These are phyloP conservation scores for Porcisia hertigi DNA, from an alignment of 208 protist species.

Conservation along the genomic window DNA sequence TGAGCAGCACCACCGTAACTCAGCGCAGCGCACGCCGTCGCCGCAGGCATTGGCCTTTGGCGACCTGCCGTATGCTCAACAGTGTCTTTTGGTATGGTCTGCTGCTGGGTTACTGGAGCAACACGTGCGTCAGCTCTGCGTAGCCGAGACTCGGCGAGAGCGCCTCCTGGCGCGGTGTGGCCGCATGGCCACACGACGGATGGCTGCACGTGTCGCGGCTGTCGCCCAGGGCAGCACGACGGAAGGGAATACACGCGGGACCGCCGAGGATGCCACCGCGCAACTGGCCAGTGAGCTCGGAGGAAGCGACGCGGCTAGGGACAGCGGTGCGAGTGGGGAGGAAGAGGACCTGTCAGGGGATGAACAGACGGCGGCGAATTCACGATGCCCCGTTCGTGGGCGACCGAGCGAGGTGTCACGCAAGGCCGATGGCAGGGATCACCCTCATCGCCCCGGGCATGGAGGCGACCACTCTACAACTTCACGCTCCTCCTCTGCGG, in stretches of 20 bases:
- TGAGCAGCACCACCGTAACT: not conserved
- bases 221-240: constrained; percentile 11
- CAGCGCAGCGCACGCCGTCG: not conserved
- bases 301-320: not conserved
- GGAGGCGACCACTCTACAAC: not conserved
- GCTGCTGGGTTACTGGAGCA: constrained; percentile 44
- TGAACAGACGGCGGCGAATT: not conserved
- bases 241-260: not conserved
- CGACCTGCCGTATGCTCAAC: constrained; percentile 63
- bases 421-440: not conserved
- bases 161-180: constrained; percentile 21
- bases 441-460: not conserved
- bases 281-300: not conserved
- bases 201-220: constrained; percentile 37
- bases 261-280: constrained; percentile 2
- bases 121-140: constrained; percentile 13
- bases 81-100: constrained; percentile 79
- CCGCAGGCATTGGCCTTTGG: constrained; percentile 22
- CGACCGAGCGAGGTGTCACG: not conserved
- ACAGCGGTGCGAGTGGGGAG: constrained; percentile 1
- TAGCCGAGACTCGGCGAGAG: constrained; percentile 18
- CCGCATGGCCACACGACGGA: constrained; percentile 45
- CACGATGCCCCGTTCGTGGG: not conserved
- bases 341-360: constrained; percentile 10
- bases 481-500: constrained; percentile 4